Evolutionary conservation across 2,329 filamentous ascomycete species (phyloP), one percentile per base, ranked within the genome.

Genomic region (Aspergillus jensenii): DNA sequence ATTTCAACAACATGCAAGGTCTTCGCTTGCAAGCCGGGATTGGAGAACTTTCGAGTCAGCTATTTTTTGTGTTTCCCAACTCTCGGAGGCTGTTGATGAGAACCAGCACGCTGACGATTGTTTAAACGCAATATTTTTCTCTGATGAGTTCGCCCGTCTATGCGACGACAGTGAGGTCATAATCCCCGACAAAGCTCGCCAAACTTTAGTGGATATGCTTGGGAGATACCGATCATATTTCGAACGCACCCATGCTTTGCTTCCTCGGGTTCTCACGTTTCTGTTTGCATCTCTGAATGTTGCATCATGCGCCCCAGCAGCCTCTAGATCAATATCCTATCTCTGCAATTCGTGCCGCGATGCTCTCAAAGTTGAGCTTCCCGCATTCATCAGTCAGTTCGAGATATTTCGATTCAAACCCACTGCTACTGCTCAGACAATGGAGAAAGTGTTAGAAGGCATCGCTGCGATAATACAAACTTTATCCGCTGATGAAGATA

Each of bases 71-170:
- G 69, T 80, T 40, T 71, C 72, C 21, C 73, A 77, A 43, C 69
- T 80, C 44, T 77, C 77, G 4, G 78, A 80, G 59, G 74, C 76
- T 3, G 72, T 79, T 35, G 75, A 77, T 56, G 74, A 76, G n/a
- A 76, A 77, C 31, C 66, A 73, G 4, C 75, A 77, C 50, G 73
- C 73, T 9, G 76, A 78, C 40, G 67, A 74, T 50, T 70, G 73
- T 45, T 62, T 78, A 23, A 74, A 78, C 50, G 70, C 69, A 3
- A 72, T 78, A 14, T 77, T 80, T 58, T 73, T 75, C 25, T 71
- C 67, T 23, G 67, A 71, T 19, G 64, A 71, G 25, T 74, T 77
- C 62, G 59, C 71, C 56, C 59, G 64, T 33, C 63, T 76, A 51
- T 76, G 73, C 41, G 66, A 66, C 33, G 68, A 67, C 19, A 64